Percentiles rank a stretch among this genome's conserved stretches.
Conservation (phyloP, 2,329 filamentous ascomycete species). For the Penicillium brasilianum region DNA sequence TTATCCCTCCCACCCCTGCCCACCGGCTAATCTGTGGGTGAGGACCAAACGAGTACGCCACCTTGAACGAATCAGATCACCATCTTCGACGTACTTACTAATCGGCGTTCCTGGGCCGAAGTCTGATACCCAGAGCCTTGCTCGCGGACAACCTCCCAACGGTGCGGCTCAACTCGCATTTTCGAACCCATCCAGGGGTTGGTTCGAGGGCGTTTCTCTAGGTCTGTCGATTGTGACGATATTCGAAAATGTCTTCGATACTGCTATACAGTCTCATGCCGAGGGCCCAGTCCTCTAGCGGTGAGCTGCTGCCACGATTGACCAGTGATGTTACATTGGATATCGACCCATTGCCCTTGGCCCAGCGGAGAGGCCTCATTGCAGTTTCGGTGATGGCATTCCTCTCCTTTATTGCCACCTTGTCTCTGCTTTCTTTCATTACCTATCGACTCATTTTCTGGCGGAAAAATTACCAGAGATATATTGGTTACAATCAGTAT, state of each 20-base stretch:
- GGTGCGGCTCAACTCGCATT: background rate
- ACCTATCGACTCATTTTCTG: slow-evolving; percentile 59
- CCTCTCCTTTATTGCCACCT: slow-evolving; percentile 53
- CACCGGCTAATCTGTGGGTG: slow-evolving; percentile 1
- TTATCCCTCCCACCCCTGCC: background rate
- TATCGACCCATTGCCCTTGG: slow-evolving; percentile 43
- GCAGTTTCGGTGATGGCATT: slow-evolving; percentile 54
- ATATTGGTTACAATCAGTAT: slow-evolving; percentile 61
- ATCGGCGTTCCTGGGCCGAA: background rate
- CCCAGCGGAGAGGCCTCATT: slow-evolving; percentile 51
- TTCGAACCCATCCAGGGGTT: slow-evolving; percentile 2
- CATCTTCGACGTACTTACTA: background rate
- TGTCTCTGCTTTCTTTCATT: slow-evolving; percentile 53
- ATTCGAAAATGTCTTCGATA: slow-evolving; percentile 20
- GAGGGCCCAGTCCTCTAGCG: slow-evolving; percentile 16
- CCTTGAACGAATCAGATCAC: background rate
- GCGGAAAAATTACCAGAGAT: slow-evolving; percentile 53
- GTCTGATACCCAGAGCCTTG: background rate
- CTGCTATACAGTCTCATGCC: slow-evolving; percentile 24
- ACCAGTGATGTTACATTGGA: slow-evolving; percentile 24
- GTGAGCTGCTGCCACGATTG: slow-evolving; percentile 31
- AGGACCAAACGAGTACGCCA: slow-evolving; percentile 1
- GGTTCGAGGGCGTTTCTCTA: background rate
- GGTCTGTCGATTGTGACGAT: background rate
- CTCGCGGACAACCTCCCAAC: background rate